These are phyloP conservation scores for Eucalyptus marginata DNA, from an alignment of 345 rosid species.

Conservation along the genomic window DNA sequence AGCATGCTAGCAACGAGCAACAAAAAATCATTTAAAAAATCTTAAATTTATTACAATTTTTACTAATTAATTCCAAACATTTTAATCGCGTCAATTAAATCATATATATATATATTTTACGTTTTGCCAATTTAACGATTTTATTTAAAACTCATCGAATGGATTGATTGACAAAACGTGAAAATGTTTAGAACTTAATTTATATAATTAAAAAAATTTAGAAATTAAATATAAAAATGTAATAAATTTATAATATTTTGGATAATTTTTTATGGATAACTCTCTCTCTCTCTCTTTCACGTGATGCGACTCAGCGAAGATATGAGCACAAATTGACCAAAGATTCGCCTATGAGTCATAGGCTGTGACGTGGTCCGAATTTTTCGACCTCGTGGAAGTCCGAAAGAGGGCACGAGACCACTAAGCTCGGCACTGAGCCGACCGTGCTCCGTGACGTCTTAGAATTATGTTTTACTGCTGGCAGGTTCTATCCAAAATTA, in stretches of 20 bases:
- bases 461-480: background rate
- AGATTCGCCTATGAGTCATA: background rate
- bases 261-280: background rate
- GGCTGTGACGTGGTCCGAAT: background rate
- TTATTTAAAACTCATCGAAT: accelerated
- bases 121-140: too few species aligned
- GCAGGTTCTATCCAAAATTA: background rate
- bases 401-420: background rate
- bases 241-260: too few species aligned
- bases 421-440: background rate
- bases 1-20: background rate
- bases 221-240: too few species aligned
- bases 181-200: too few species aligned
- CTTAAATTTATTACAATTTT: accelerated
- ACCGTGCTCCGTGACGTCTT: background rate
- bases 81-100: too few species aligned
- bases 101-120: accelerated
- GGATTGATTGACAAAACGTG: accelerated
- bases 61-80: accelerated
- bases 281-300: too few species aligned
- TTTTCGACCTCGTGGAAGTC: background rate
- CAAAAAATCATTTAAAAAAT: too few species aligned
- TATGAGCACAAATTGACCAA: background rate
- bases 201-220: accelerated
- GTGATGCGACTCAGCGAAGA: background rate